Evolutionary conservation across 306 rosid species (phyloP), one percentile per base, ranked within the genome.

Genomic region (Carpinus viminea): DNA sequence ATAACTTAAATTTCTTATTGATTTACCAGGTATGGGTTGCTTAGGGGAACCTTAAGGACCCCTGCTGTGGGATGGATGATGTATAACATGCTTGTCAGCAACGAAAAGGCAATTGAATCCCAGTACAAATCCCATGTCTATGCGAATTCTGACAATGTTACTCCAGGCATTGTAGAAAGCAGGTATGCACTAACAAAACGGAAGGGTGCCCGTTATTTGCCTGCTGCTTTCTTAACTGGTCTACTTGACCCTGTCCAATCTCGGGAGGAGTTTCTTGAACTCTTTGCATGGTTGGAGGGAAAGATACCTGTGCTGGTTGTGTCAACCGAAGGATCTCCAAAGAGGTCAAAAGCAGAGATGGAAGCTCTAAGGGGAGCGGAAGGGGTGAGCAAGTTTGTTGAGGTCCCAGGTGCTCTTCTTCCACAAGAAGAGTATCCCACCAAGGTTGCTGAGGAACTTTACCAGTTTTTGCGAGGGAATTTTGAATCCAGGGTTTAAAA

Each of bases 1-100:
- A 26, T 61, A 21, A 57, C 68, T 12, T 2, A 0, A 2, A 2
- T 51, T 71, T 72, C 61, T 78, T 68, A 18, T 59, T 70, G 82
- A 77, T 76, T 41, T 74, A 9, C 54, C 84, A 94, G 98, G 92
- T 92, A 94, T 48, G 93, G 97, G 74, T 86, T 92, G 64, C 91
- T 95, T 52, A 85, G 93, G 80, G 98, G 97, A 66, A 92, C 98
- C 62, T 85, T 95, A 79, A 91, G 87, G 86, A 91, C 97, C 17
- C 98, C 98, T n/a, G 98, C 97, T 26, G 86, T 95, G 76, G 98
- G 98, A 20, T 95, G 98, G 98, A 91, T 92, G 98, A 87, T 95
- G 96, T 95, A 94, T 66, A 94, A 91, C 85, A 80, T 94, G 85
- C 97, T 94, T 7, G 98, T 94, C 79, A 94, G 97, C 89, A 91